Base-by-base conservation (phyloP, 208 protist species). In the Wallacemonas sp. region DNA sequence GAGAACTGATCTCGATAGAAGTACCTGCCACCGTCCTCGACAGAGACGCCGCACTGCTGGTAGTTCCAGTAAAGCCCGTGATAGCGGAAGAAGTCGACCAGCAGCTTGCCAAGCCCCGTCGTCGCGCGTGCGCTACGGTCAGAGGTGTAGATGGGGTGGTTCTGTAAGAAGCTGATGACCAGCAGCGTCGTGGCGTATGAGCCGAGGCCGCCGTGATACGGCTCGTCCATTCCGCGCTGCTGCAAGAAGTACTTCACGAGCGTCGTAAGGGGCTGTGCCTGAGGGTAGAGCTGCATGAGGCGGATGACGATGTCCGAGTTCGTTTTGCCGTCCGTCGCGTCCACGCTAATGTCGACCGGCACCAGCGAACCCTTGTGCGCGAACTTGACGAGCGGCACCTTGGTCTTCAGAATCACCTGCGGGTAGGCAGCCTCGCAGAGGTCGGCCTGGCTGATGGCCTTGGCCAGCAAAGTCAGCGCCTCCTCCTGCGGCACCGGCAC, bases 71-170 rank as follows among this genome's bases (percentile, higher is more conserved):
- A 82, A 37, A 79, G 45, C 4, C 96, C 94, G 41, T 94, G 95
- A 58, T 96, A 92, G n/a, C 89, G 82, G 58, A 98, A 93, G 44
- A 98, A 98, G 52, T 98, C 92, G 0, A 97, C 79, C 0, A 98
- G 74, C 9, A 98, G 73, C n/a, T 81, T 82, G 17, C 96, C 96
- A 2, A 97, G 80, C n/a, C 91, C 92, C 0, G 76, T 82, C 64
- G 76, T 71, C 13, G 71, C 41, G 10, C 85, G 87, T 36, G 85
- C 64, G 10, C 85, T 69, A 1, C 66, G 70, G 10, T 72, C 45
- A 0, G 63, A 69, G 1, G 81, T 85, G 68, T 93, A 90, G 60
- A 85, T 92, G 17, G 86, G 87, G 68, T 97, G 87, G 46, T 92
- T 58, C 54, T 98, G 96, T 13, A 98, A 67, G 68, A 98, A 97